These are phyloP conservation scores for Fusarium goolgardi DNA, from an alignment of 2,329 filamentous ascomycete genomes.

Conservation along the genomic window DNA sequence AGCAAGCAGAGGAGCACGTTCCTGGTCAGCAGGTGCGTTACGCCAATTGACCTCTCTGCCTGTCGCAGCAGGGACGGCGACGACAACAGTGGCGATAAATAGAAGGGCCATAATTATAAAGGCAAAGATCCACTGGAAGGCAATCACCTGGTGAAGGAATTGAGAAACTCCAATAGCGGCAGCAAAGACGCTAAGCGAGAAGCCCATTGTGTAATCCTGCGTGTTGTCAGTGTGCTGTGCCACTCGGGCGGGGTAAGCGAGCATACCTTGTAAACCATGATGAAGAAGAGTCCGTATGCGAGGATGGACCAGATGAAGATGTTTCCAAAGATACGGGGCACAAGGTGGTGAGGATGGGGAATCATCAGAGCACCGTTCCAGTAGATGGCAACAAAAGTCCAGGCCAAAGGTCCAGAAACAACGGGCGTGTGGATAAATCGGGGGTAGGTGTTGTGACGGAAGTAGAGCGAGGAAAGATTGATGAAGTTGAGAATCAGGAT, in stretches of 20 bases:
- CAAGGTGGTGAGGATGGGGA: slow-evolving; percentile 71
- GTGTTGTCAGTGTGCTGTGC: slow-evolving; percentile 25
- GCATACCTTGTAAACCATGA: slow-evolving; percentile 75
- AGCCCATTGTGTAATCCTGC: slow-evolving; percentile 79
- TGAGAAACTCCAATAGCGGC: slow-evolving; percentile 83
- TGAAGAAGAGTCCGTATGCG: slow-evolving; percentile 80
- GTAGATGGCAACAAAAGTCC: slow-evolving; percentile 87
- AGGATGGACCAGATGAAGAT: slow-evolving; percentile 88
- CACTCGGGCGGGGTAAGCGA: not conserved
- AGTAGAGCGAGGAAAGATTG: slow-evolving; percentile 83
- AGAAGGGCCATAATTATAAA: slow-evolving; percentile 83
- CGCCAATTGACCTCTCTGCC: slow-evolving; percentile 67
- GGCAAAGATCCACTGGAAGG: slow-evolving; percentile 93
- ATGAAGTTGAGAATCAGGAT: slow-evolving; percentile 83
- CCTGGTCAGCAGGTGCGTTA: slow-evolving; percentile 59
- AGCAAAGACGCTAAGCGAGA: slow-evolving; percentile 77
- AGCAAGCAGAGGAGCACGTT: slow-evolving; percentile 71
- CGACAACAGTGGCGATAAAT: slow-evolving; percentile 73
- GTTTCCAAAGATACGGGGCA: slow-evolving; percentile 85
- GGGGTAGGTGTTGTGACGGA: slow-evolving; percentile 78
- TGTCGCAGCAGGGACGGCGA: slow-evolving; percentile 73
- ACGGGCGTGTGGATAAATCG: slow-evolving; percentile 81
- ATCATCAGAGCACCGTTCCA: slow-evolving; percentile 90
- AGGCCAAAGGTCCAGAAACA: slow-evolving; percentile 80
- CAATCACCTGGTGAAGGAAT: slow-evolving; percentile 76